phyloP scores from a whole-genome alignment of 192 early-diverging fungal genomes.

The Ambispora gerdemannii region DNA sequence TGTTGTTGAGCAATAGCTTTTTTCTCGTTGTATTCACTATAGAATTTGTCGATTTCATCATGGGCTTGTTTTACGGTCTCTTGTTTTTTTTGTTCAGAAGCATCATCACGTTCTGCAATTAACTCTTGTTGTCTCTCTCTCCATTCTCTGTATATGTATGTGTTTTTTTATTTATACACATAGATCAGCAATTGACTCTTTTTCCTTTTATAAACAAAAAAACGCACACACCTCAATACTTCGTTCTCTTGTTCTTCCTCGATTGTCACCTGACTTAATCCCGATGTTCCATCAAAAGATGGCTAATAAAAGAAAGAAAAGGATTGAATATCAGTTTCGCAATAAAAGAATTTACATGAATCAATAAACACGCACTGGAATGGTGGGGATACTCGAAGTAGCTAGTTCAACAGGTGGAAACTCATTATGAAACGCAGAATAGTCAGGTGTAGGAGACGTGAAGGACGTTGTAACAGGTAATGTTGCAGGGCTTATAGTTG shows the following conservation, averaged over 20 bases:
- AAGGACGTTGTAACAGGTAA: conserved; percentile 23
- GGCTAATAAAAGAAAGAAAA: too few species aligned
- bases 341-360: too few species aligned
- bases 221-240: not conserved
- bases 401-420: conserved; percentile 14
- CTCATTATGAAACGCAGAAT: conserved; percentile 24
- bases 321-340: too few species aligned
- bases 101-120: conserved; percentile 59
- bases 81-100: conserved; percentile 48
- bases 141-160: conserved; percentile 58
- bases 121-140: conserved; percentile 55
- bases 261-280: too few species aligned
- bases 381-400: too few species aligned
- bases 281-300: too few species aligned
- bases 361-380: too few species aligned
- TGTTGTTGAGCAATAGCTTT: conserved; percentile 61
- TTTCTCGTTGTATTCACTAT: conserved; percentile 78
- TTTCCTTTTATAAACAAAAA: too few species aligned
- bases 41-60: conserved; percentile 71
- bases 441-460: not conserved
- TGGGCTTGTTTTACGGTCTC: conserved; percentile 60
- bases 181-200: too few species aligned
- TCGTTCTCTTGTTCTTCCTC: not conserved
- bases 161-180: too few species aligned
- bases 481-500: conserved; percentile 32